Conservation (phyloP, 2,329 filamentous ascomycete species). For the Fusarium citri region DNA sequence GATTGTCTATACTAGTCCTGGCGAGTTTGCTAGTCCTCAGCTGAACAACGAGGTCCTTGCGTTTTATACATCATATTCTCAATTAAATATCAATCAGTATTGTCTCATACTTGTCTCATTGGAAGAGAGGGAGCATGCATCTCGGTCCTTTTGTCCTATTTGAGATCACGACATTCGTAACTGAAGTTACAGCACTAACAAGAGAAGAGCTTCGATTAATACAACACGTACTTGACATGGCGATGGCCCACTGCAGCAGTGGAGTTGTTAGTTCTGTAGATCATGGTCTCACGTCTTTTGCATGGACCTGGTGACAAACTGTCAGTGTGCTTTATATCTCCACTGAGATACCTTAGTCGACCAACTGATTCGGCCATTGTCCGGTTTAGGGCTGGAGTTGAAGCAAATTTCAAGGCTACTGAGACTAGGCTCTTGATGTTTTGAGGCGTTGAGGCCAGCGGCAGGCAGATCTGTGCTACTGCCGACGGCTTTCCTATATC, state of each 20-base stretch:
- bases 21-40: conserved; percentile 14
- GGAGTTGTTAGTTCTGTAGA: conserved; percentile 16
- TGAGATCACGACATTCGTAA: not conserved
- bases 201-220: not conserved
- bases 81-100: not conserved
- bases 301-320: not conserved
- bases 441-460: not conserved
- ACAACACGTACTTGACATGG: not conserved
- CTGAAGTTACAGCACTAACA: not conserved
- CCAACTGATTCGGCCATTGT: not conserved
- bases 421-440: not conserved
- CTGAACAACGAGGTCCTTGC: conserved; percentile 16
- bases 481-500: not conserved
- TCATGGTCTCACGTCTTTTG: conserved; percentile 1
- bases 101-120: conserved; percentile 1
- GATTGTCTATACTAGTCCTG: not conserved
- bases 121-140: not conserved
- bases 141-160: not conserved
- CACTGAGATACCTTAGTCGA: not conserved
- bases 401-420: not conserved
- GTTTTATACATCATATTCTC: conserved; percentile 14
- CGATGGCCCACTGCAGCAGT: not conserved
- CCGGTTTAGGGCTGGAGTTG: not conserved
- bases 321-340: not conserved
- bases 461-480: not conserved